Percentiles rank a stretch among this genome's conserved stretches.
Conservation (phyloP, 2,329 filamentous ascomycete genomes). For the Eutypella sp. region DNA sequence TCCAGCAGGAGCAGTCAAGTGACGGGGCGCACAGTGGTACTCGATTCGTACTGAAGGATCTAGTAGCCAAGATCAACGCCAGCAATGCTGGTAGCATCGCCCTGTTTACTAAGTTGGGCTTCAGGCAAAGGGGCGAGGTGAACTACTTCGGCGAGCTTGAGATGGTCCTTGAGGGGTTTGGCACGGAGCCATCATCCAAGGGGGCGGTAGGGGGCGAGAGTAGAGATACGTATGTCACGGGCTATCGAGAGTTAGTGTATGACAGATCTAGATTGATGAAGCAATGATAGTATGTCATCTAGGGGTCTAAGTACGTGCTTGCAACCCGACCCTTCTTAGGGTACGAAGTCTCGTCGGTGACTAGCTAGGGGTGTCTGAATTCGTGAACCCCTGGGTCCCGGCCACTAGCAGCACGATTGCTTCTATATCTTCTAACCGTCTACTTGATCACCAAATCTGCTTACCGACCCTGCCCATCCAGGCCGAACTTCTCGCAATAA, state of each 20-base stretch:
- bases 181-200: neutral
- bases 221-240: neutral
- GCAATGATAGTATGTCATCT: no score
- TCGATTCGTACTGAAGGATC: constrained; percentile 33
- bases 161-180: constrained; percentile 36
- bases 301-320: no score
- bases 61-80: constrained; percentile 57
- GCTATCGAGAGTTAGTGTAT: constrained; percentile 12
- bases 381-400: no score
- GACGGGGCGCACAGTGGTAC: constrained; percentile 6
- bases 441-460: no score
- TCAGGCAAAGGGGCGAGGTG: constrained; percentile 44
- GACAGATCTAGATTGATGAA: constrained; percentile 4
- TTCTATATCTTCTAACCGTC: no score
- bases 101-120: constrained; percentile 49
- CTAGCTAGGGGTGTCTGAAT: no score
- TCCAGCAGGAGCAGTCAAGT: neutral
- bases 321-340: no score
- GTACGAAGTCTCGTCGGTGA: no score
- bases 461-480: constrained; percentile 7
- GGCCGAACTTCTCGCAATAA: constrained; percentile 48
- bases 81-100: constrained; percentile 47
- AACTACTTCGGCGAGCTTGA: constrained; percentile 59
- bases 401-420: neutral
- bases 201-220: neutral